A percentile compares a stretch with the other conserved stretches of the same genome.
Conservation (phyloP, 306 rosid genomes). For the Medicago arabica region DNA sequence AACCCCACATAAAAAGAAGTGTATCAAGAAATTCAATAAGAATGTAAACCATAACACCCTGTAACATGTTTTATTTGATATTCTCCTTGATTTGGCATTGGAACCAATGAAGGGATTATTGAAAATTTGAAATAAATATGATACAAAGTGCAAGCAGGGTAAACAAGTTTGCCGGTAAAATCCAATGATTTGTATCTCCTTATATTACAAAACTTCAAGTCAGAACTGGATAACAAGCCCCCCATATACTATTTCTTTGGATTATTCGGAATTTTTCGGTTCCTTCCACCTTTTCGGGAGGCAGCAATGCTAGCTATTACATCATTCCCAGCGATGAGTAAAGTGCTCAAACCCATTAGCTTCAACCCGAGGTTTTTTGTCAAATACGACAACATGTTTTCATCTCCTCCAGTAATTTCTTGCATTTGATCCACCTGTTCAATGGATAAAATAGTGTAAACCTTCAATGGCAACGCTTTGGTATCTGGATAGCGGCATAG, state of each 20-base stretch:
- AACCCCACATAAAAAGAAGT: too few species aligned
- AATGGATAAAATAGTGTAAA: slow-evolving; percentile 68
- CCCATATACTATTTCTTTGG: too few species aligned
- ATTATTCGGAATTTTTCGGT: slow-evolving; percentile 43
- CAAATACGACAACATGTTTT: slow-evolving; percentile 54
- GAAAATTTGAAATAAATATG: slow-evolving; percentile 1
- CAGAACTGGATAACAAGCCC: slow-evolving; percentile 25
- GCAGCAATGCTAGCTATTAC: slow-evolving; percentile 56
- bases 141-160: slow-evolving; percentile 12
- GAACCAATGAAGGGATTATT: slow-evolving; percentile 10
- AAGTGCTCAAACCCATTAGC: slow-evolving; percentile 72
- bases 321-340: slow-evolving; percentile 48
- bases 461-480: slow-evolving; percentile 54
- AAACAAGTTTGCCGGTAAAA: background rate
- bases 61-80: too few species aligned
- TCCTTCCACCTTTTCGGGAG: slow-evolving; percentile 69
- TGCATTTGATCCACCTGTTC: slow-evolving; percentile 69
- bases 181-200: background rate
- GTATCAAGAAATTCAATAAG: background rate
- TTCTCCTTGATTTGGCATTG: too few species aligned
- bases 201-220: background rate
- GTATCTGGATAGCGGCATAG: slow-evolving; percentile 44
- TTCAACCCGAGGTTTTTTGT: slow-evolving; percentile 68
- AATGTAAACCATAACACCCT: background rate
- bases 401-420: slow-evolving; percentile 51